Percentiles rank a stretch among this genome's conserved stretches.
Conservation (phyloP, 495 filamentous ascomycete species). For the Xylaria acuta region DNA sequence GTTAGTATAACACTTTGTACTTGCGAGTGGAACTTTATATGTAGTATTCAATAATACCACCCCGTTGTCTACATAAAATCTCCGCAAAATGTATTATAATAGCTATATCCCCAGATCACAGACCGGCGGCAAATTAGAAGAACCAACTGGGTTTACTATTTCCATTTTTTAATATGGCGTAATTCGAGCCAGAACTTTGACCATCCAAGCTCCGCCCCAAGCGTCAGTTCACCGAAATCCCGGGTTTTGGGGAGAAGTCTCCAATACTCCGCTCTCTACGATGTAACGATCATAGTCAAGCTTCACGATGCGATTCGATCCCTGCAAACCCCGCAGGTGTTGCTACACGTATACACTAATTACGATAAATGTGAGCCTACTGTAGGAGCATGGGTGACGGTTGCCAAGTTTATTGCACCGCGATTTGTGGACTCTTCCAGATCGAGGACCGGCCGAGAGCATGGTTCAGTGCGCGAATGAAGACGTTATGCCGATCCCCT, state of each 20-base stretch:
- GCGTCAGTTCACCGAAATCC: conserved; percentile 2
- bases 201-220: background rate
- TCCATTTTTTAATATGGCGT: background rate
- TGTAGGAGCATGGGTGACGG: background rate
- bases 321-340: background rate
- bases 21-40: background rate
- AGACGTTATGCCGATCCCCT: background rate
- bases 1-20: background rate
- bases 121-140: background rate
- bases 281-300: conserved; percentile 10
- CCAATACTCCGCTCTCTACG: background rate
- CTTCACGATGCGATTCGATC: background rate
- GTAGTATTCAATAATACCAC: background rate
- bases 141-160: too few species aligned
- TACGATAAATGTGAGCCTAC: background rate
- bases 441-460: background rate
- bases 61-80: background rate
- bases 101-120: background rate
- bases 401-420: conserved; percentile 4
- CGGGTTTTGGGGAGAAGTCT: background rate
- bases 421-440: conserved; percentile 16
- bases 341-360: background rate
- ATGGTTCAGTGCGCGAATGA: background rate
- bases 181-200: background rate
- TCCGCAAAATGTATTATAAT: background rate